Evolutionary conservation across 2,329 filamentous ascomycete species (phyloP).

Genomic region (Didymella pinodella): DNA sequence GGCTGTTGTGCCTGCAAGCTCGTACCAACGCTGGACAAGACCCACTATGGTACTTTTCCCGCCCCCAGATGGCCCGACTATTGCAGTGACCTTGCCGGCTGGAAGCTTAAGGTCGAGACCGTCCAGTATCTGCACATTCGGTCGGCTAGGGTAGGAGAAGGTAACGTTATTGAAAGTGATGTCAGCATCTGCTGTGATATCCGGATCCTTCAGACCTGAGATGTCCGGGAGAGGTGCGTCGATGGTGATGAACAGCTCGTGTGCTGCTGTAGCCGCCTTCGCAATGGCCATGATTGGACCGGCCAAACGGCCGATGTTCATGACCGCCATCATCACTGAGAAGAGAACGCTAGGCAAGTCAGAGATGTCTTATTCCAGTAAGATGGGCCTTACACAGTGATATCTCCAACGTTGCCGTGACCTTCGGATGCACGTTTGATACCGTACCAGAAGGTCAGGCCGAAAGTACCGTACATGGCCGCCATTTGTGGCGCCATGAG

Average conservation of each 20-base stretch:
- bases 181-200: conserved; percentile 42
- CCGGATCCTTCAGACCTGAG: conserved; percentile 46
- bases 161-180: conserved; percentile 48
- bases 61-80: conserved; percentile 75
- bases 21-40: conserved; percentile 76
- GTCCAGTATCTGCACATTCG: conserved; percentile 70
- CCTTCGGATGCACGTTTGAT: conserved; percentile 47
- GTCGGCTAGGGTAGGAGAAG: conserved; percentile 57
- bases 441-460: conserved; percentile 52
- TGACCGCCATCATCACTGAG: conserved; percentile 50
- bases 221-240: conserved; percentile 42
- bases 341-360: conserved; percentile 44
- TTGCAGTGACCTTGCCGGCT: conserved; percentile 73
- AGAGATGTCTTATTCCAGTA: neutral
- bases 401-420: conserved; percentile 40
- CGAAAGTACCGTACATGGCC: conserved; percentile 49
- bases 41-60: conserved; percentile 80
- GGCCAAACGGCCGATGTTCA: conserved; percentile 44
- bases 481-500: conserved; percentile 48
- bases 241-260: conserved; percentile 49
- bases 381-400: conserved; percentile 39
- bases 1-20: conserved; percentile 52
- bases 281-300: conserved; percentile 44
- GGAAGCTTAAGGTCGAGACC: conserved; percentile 66
- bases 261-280: conserved; percentile 48